These are phyloP conservation scores for Candida glucosophila DNA, from an alignment of 1,139 yeast genomes.

Conservation along the genomic window DNA sequence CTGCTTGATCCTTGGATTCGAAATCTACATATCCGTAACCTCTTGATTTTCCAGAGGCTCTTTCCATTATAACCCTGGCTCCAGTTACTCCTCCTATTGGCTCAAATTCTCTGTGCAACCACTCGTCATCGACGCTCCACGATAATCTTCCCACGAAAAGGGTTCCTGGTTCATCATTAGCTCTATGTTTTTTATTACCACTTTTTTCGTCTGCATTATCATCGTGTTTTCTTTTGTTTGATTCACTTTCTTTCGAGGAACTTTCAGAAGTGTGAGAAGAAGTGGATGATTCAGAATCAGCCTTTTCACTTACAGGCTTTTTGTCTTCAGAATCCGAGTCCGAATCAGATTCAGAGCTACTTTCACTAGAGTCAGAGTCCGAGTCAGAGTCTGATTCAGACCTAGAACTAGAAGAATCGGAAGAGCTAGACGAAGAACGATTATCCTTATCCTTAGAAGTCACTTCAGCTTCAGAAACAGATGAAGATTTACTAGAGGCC, in stretches of 20 bases:
- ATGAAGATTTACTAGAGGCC: slow-evolving; percentile 15
- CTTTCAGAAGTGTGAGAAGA: slow-evolving; percentile 12
- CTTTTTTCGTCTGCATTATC: slow-evolving; percentile 26
- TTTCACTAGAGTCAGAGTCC: slow-evolving; percentile 6
- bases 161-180: slow-evolving; percentile 63
- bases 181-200: slow-evolving; percentile 26
- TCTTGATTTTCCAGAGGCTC: slow-evolving; percentile 87
- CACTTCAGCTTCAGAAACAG: slow-evolving; percentile 18
- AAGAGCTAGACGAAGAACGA: slow-evolving; percentile 8
- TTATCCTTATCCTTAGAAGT: slow-evolving; percentile 18
- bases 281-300: slow-evolving; percentile 15
- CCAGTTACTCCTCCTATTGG: slow-evolving; percentile 69
- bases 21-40: slow-evolving; percentile 99
- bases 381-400: slow-evolving; percentile 11
- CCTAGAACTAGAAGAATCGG: slow-evolving; percentile 12
- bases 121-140: slow-evolving; percentile 93
- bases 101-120: slow-evolving; percentile 85
- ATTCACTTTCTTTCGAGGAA: slow-evolving; percentile 6
- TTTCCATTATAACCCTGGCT: slow-evolving; percentile 92
- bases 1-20: slow-evolving; percentile 66
- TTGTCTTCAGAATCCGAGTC: slow-evolving; percentile 14
- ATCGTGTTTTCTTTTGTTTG: slow-evolving; percentile 29
- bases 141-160: slow-evolving; percentile 95
- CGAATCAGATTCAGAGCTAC: slow-evolving; percentile 12
- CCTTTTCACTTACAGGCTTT: no score